Percentiles rank a stretch among this genome's conserved stretches.
Evolutionary conservation across 2,329 filamentous ascomycete genomes (phyloP).

Genomic region (Fusarium continuum): DNA sequence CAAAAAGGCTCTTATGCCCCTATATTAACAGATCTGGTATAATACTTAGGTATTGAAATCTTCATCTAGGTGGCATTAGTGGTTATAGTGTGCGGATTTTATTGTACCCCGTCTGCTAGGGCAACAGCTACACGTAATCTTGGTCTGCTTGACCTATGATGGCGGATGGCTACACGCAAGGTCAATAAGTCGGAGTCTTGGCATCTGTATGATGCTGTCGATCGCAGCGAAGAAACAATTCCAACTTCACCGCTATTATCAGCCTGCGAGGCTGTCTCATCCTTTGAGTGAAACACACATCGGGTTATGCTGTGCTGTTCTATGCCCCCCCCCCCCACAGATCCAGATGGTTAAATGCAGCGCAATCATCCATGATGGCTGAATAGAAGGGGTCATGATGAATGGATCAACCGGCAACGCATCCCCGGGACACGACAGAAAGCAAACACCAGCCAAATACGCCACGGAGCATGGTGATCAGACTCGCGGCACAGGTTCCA

Average conservation of each 20-base stretch:
- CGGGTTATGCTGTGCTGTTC: constrained; percentile 1
- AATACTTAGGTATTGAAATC: no score
- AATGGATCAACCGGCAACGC: constrained; percentile 9
- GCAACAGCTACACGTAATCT: constrained; percentile 11
- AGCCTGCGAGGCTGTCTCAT: not conserved
- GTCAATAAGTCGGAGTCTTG: constrained; percentile 1
- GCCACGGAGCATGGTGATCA: constrained; percentile 4
- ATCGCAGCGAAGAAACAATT: not conserved
- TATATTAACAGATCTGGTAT: no score
- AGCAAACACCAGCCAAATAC: not conserved
- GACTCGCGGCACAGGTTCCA: not conserved
- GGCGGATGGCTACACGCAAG: not conserved
- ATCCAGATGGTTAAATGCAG: constrained; percentile 20
- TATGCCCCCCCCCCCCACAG: constrained; percentile 6
- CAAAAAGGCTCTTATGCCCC: no score
- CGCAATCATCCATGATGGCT: constrained; percentile 20
- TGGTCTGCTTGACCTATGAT: no score
- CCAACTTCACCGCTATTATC: constrained; percentile 9
- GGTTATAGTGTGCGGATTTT: not conserved
- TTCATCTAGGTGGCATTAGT: not conserved
- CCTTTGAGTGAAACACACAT: not conserved
- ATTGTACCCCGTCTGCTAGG: not conserved
- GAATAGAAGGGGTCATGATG: constrained; percentile 18
- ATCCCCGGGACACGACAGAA: constrained; percentile 1
- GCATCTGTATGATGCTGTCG: constrained; percentile 4